Conservation (phyloP, 768 basidiomycete species). For the Tricholoma terreum region DNA sequence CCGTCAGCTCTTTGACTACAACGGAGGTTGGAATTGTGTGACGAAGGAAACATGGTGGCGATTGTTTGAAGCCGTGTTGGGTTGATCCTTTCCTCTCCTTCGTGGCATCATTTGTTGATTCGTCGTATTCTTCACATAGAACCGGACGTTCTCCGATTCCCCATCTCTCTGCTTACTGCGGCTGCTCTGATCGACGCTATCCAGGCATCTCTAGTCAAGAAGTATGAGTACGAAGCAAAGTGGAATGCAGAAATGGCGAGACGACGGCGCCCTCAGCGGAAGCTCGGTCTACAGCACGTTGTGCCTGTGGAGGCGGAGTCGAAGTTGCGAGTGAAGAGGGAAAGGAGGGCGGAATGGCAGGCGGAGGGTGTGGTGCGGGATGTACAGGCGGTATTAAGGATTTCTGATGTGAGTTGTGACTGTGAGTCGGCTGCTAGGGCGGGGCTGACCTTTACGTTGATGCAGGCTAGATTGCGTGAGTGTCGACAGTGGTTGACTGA, state of each 20-base stretch:
- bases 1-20: constrained; percentile 37
- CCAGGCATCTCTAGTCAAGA: constrained; percentile 32
- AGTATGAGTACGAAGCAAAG: constrained; percentile 32
- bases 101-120: not conserved
- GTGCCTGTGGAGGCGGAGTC: not conserved
- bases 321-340: constrained; percentile 10
- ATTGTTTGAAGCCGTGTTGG: constrained; percentile 41
- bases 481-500: not conserved
- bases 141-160: constrained; percentile 50
- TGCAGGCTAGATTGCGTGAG: not conserved
- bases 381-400: constrained; percentile 31
- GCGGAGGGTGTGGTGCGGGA: constrained; percentile 37
- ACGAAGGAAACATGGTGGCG: constrained; percentile 47
- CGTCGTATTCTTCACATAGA: constrained; percentile 30
- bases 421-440: not conserved
- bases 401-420: constrained; percentile 35
- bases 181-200: constrained; percentile 49
- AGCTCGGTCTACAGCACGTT: not conserved
- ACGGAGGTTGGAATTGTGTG: constrained; percentile 45
- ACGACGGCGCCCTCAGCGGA: not conserved
- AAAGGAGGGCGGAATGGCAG: constrained; percentile 25
- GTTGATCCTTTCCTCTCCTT: constrained; percentile 26
- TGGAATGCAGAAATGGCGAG: constrained; percentile 22
- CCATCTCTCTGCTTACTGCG: constrained; percentile 51
- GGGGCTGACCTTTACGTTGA: not conserved